Evolutionary conservation across 108 stramenopile genomes (phyloP).

Genomic region (Conticribra weissflogii): DNA sequence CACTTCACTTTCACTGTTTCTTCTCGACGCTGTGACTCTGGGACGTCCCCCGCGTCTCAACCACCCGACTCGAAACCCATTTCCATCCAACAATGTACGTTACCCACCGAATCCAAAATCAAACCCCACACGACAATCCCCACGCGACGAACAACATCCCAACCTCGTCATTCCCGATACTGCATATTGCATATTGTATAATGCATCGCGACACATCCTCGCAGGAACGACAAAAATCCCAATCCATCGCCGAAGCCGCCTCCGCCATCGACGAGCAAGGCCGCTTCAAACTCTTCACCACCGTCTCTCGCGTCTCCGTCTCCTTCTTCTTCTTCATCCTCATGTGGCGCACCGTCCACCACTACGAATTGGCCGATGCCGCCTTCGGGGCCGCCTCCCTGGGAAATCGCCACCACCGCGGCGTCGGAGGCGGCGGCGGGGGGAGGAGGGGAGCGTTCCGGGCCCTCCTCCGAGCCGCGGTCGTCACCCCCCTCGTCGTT

Average conservation of each 20-base stretch:
- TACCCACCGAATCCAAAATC: no score
- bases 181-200: no score
- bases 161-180: no score
- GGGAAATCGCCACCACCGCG: no score
- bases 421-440: background rate
- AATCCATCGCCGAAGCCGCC: conserved; percentile 32
- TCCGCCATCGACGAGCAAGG: conserved; percentile 69
- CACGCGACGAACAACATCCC: no score
- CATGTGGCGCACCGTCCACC: conserved; percentile 85
- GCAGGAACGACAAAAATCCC: conserved; percentile 36
- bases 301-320: conserved; percentile 75
- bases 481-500: conserved; percentile 54
- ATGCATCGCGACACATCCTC: background rate
- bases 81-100: no score
- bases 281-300: conserved; percentile 72
- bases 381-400: conserved; percentile 27
- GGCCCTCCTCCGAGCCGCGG: conserved; percentile 38
- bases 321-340: conserved; percentile 82
- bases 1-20: conserved; percentile 3
- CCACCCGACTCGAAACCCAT: no score
- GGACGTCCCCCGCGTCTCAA: no score
- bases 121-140: no score
- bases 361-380: conserved; percentile 82
- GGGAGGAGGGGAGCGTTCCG: conserved; percentile 15
- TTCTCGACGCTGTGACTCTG: background rate